Evolutionary conservation across 1,284 basidiomycete species (phyloP).

Genomic region (Spongispora temasekensis): DNA sequence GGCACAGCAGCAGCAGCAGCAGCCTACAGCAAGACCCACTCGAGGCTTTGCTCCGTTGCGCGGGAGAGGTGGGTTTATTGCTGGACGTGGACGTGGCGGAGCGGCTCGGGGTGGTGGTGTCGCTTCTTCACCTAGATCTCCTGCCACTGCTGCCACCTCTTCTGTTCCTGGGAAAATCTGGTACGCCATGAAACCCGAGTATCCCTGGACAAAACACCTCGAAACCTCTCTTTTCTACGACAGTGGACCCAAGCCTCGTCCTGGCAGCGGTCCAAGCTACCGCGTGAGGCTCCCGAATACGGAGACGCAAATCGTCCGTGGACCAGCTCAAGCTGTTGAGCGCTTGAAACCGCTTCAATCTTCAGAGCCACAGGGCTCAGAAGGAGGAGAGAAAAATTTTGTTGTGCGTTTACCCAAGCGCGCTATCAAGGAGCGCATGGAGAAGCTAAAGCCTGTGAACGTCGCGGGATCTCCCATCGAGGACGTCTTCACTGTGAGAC

Average conservation of each 20-base stretch:
- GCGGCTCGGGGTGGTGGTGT: slow-evolving; percentile 48
- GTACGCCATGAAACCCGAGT: slow-evolving; percentile 74
- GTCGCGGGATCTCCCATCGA: slow-evolving; percentile 47
- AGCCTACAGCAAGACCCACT: slow-evolving; percentile 30
- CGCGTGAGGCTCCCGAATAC: slow-evolving; percentile 63
- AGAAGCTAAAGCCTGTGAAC: slow-evolving; percentile 29
- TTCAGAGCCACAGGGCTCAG: slow-evolving; percentile 31
- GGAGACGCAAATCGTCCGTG: slow-evolving; percentile 31
- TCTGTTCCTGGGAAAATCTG: slow-evolving; percentile 54
- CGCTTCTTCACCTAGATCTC: slow-evolving; percentile 26
- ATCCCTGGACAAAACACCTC: slow-evolving; percentile 77
- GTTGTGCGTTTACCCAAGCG: slow-evolving; percentile 56
- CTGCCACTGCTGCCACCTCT: slow-evolving; percentile 22
- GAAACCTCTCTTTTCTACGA: slow-evolving; percentile 72
- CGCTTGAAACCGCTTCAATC: slow-evolving; percentile 13
- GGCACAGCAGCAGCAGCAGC: slow-evolving; percentile 34
- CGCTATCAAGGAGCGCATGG: slow-evolving; percentile 34
- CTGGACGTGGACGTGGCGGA: slow-evolving; percentile 44
- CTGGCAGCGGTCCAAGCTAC: slow-evolving; percentile 52
- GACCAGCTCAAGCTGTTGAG: slow-evolving; percentile 16
- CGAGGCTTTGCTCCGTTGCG: slow-evolving; percentile 35
- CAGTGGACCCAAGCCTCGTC: slow-evolving; percentile 53
- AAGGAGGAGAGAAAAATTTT: slow-evolving; percentile 48
- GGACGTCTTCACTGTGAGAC: slow-evolving; percentile 58
- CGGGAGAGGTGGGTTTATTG: slow-evolving; percentile 42